Base-by-base conservation (phyloP, 2,329 filamentous ascomycete species). In the Aspergillus terreus region DNA sequence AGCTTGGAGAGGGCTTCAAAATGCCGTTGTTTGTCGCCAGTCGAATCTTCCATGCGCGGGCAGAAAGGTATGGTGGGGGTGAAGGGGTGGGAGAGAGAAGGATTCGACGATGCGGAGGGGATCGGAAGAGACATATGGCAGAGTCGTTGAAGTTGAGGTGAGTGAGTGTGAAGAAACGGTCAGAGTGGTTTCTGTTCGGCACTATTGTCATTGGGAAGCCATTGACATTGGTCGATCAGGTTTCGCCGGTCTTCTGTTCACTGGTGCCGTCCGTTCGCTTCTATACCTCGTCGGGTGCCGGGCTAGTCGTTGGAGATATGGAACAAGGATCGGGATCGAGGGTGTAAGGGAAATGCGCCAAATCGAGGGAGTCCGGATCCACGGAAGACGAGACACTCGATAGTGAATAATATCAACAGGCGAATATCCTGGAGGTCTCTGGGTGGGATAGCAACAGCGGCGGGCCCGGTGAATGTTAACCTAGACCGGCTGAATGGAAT, bases 101-200 rank as follows among this genome's bases (percentile, higher is more conserved):
- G 54, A 52, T 57, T 62, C 42, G 62, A 56, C 44, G 63, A 61
- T 49, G 59, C 58, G 45, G 59, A 54, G 47, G 63, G 60, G 50
- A 61, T 57, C 60, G 63, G 57, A 50, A 59, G 58, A 69, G 66
- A 67, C 68, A 71, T 71, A 63, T 58, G 65, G 64, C 57, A 51
- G 45, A 44, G 49, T 52, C 25, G 46, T 47, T 44, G 49, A 46
- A 23, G 50, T 32, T 43, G 15, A 44, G 48, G 49, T 50, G 36
- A 56, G 56, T 11, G 12, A 42, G 50, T 51, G 57, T 60, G 55
- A 46, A 47, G 54, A 38, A 43, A 14, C 32, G 35, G 47, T 43
- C 41, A 38, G 45, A 49, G 33, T 42, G 38, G 43, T 45, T 52
- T 48, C 40, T 47, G 46, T 15, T 53, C 25, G 35, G 32, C 46